These are phyloP conservation scores for Fraxinus cuspidata DNA, from an alignment of 257 asterid genomes.

Conservation along the genomic window DNA sequence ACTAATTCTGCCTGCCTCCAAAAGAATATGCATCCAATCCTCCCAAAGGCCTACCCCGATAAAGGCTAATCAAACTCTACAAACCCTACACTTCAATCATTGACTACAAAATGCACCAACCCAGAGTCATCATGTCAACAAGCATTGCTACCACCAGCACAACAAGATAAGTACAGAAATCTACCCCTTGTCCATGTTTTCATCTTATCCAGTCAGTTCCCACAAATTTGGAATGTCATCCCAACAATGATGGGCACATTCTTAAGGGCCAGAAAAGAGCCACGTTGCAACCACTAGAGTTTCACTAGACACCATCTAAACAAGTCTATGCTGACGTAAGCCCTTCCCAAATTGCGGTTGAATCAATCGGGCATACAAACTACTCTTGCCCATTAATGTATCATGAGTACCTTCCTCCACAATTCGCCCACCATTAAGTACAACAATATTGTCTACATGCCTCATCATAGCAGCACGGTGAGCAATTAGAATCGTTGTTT, in stretches of 20 bases:
- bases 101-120: constrained; percentile 16
- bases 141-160: constrained; percentile 16
- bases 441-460: constrained; percentile 95
- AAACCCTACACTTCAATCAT: constrained; percentile 34
- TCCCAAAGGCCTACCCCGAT: constrained; percentile 33
- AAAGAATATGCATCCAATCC: constrained; percentile 73
- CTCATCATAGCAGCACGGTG: constrained; percentile 99
- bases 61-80: constrained; percentile 37
- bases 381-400: constrained; percentile 66
- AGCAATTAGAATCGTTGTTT: constrained; percentile 91
- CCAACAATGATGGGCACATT: background rate
- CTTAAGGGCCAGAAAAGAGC: constrained; percentile 3
- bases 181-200: constrained; percentile 9
- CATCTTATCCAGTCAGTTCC: constrained; percentile 12
- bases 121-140: constrained; percentile 3
- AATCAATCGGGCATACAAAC: constrained; percentile 92
- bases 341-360: constrained; percentile 98
- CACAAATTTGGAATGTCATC: constrained; percentile 17
- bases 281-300: constrained; percentile 20
- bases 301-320: constrained; percentile 36
- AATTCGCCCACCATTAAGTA: constrained; percentile 91
- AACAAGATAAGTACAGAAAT: constrained; percentile 4
- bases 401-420: constrained; percentile 98
- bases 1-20: constrained; percentile 50
- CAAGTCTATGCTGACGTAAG: constrained; percentile 77